phyloP scores from a whole-genome alignment of 305 asterid species.

The Fraxinus xanthoxyloides region DNA sequence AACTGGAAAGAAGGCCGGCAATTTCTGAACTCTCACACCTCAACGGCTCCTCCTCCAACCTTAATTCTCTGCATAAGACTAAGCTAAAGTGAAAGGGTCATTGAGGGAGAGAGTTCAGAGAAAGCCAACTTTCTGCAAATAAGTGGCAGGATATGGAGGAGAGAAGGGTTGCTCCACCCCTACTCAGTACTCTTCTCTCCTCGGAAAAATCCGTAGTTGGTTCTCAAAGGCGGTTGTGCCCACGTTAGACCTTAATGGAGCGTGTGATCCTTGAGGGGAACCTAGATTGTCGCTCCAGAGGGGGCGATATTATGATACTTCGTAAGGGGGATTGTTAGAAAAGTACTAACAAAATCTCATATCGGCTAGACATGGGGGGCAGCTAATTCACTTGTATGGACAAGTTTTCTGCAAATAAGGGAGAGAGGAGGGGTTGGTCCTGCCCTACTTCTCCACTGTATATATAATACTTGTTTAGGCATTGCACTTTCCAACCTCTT shows the following conservation, averaged over 20 bases:
- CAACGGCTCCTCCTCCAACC: constrained; percentile 23
- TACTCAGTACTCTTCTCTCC: neutral
- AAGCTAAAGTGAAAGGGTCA: constrained; percentile 29
- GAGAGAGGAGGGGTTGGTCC: neutral
- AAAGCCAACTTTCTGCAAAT: constrained; percentile 19
- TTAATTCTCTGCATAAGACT: neutral
- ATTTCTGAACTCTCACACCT: constrained; percentile 26
- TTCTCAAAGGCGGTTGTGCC: neutral
- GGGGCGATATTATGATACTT: neutral
- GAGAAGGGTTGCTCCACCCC: neutral
- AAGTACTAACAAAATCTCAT: neutral
- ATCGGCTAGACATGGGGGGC: neutral
- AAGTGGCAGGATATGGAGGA: neutral
- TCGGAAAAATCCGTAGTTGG: neutral
- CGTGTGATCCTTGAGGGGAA: neutral
- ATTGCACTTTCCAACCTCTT: constrained; percentile 14
- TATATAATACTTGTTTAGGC: neutral
- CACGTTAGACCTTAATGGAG: neutral
- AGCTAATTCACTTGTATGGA: neutral
- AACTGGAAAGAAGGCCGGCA: constrained; percentile 17
- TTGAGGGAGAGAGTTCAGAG: constrained; percentile 73
- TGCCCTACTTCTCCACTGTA: neutral
- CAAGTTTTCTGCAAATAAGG: neutral
- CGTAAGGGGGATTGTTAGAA: neutral
- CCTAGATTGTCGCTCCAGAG: neutral